Conservation (phyloP, 2,329 filamentous ascomycete genomes). For the Pseudocercospora pini-densiflorae region DNA sequence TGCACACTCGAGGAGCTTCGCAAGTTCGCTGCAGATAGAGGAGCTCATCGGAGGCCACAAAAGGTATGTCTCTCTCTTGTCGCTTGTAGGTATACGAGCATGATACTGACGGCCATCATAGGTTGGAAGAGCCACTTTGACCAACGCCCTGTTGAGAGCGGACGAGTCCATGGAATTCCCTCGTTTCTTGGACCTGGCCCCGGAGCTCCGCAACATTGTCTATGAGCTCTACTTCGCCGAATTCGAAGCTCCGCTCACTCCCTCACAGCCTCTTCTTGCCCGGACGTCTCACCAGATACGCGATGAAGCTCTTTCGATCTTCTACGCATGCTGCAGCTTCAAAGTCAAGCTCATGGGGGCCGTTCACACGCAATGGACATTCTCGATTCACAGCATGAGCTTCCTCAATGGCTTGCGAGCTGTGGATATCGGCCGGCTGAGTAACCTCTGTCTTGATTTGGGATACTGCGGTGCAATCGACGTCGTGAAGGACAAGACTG, state of each 20-base stretch:
- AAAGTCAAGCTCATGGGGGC: not conserved
- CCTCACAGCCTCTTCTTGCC: not conserved
- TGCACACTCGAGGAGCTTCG: not conserved
- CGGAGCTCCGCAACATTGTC: not conserved
- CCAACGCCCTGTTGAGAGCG: not conserved
- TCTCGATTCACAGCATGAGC: not conserved
- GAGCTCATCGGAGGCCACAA: not conserved
- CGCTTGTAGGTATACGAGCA: not conserved
- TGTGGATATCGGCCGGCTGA: not conserved
- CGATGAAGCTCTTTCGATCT: not conserved
- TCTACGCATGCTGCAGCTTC: not conserved
- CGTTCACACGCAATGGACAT: not conserved
- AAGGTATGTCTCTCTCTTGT: not conserved
- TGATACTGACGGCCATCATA: not conserved
- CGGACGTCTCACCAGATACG: not conserved
- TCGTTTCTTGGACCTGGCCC: not conserved
- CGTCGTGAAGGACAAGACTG: not conserved
- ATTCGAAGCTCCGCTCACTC: not conserved
- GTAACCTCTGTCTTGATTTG: not conserved
- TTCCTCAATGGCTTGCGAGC: not conserved
- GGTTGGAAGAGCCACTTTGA: not conserved
- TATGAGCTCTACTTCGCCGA: not conserved
- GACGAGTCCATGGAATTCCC: not conserved
- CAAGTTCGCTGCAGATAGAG: not conserved
- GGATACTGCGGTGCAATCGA: not conserved